Conservation (phyloP, 208 protist species). For the Leishmania major region DNA sequence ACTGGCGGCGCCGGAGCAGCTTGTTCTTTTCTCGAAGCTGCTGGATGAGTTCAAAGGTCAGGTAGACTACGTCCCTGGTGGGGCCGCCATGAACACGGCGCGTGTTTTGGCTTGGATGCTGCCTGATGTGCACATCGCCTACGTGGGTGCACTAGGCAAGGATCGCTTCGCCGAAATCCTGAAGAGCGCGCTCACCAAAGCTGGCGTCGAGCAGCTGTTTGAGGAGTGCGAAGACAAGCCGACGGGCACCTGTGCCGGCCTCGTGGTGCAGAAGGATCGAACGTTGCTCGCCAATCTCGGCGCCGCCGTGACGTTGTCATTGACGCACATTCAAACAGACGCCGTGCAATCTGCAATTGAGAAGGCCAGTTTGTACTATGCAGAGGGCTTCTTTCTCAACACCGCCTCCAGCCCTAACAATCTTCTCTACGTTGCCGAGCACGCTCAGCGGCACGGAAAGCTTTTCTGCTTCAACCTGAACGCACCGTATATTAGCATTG, state of each 20-base stretch:
- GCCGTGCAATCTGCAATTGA: constrained; percentile 65
- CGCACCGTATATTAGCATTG: constrained; percentile 93
- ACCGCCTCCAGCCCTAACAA: constrained; percentile 92
- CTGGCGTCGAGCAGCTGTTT: constrained; percentile 80
- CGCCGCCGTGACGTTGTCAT: constrained; percentile 92
- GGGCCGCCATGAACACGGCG: constrained; percentile 97
- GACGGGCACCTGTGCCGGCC: constrained; percentile 96
- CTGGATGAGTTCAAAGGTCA: constrained; percentile 41
- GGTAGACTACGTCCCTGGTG: constrained; percentile 96
- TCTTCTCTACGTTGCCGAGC: constrained; percentile 72
- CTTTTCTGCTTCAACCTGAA: constrained; percentile 94
- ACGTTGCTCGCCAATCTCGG: constrained; percentile 95
- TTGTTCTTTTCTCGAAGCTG: constrained; percentile 88
- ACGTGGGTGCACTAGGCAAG: constrained; percentile 92
- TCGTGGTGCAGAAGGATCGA: constrained; percentile 92
- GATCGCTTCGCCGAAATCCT: constrained; percentile 92
- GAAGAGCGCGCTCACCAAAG: constrained; percentile 45
- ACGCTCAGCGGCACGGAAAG: constrained; percentile 88
- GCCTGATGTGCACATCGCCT: constrained; percentile 41
- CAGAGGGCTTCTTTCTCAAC: constrained; percentile 95
- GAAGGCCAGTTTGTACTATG: constrained; percentile 78
- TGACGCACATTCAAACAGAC: constrained; percentile 52
- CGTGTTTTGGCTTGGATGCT: constrained; percentile 86
- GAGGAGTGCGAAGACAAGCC: constrained; percentile 62
- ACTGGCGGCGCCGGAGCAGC: constrained; percentile 92